Base-by-base conservation (phyloP, 805 yeast genomes). In the Nematodospora valgi region DNA sequence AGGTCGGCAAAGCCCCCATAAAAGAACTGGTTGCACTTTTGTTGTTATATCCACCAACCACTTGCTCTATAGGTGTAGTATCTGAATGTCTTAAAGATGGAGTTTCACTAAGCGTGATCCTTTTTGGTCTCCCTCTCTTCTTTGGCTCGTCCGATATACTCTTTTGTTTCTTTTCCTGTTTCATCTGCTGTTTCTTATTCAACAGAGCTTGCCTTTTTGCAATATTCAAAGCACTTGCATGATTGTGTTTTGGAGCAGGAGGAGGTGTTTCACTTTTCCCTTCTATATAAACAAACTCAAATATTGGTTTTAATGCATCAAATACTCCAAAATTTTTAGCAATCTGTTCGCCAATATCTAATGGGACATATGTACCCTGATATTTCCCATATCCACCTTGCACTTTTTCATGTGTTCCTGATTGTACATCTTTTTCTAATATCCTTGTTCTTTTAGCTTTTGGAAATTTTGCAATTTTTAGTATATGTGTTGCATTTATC, bases 361-460 rank as follows among this genome's bases (percentile, higher is more conserved):
- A 55, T 1, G 73, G 73, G 7, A 68, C 72, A 38, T 66, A 68
- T 2, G 73, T 68, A 3, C 73, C 73, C 40, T 63, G 86, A 54
- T 76, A 78, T 47, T 78, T 77, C n/a, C 85, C 86, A 43, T 79
- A 76, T 0, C 86, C 86, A 23, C 86, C 86, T 54, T 80, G 84
- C 17, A 80, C 80, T 47, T 80, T 80, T 47, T 82, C 88, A 49
- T 78, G 82, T 23, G 61, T 64, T n/a, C 83, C 81, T 5, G 76
- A 71, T 38, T 70, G 75, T 27, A 79, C 78, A 44, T 80, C 86
- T 43, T 70, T 69, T 42, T 81, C 87, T 40, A 82, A 70, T 32
- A 78, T 68, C 40, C 80, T 72, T 6, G 84, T 77, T 31, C 86
- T 61, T 40, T 73, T 71, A 14, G 82, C 76, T 47, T 80, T 73